These are phyloP conservation scores for Russula lepida DNA, from an alignment of 768 basidiomycete species.

Conservation along the genomic window DNA sequence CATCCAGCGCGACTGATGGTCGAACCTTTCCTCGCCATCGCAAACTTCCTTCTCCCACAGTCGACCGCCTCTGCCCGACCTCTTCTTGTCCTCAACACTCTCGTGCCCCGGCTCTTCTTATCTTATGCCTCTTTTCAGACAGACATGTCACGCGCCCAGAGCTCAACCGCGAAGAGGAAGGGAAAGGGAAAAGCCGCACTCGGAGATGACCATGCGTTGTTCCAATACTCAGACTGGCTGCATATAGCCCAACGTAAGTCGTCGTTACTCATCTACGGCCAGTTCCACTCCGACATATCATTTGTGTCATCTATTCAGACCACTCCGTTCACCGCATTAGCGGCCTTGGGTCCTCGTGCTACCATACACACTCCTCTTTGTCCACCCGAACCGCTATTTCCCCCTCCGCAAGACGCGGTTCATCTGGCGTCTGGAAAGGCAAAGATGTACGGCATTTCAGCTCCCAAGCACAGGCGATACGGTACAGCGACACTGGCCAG, in stretches of 20 bases:
- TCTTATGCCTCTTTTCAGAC: not conserved
- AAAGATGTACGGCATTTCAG: conserved; percentile 1
- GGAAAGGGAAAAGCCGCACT: conserved; percentile 15
- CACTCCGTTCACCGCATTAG: not conserved
- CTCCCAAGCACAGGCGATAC: not conserved
- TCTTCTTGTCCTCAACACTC: not conserved
- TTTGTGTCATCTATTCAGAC: not conserved
- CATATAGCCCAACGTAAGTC: conserved; percentile 14
- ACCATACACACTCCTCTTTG: not conserved
- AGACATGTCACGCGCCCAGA: conserved; percentile 3
- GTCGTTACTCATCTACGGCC: not conserved
- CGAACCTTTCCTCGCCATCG: conserved; percentile 15
- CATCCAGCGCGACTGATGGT: conserved; percentile 9
- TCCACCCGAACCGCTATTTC: not conserved
- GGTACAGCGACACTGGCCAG: conserved; percentile 3
- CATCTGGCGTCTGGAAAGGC: conserved; percentile 2
- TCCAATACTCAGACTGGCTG: conserved; percentile 17
- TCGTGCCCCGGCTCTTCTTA: conserved; percentile 1
- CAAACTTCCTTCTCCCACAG: conserved; percentile 16
- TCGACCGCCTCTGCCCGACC: conserved; percentile 10
- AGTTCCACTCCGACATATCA: not conserved
- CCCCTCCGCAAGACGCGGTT: not conserved
- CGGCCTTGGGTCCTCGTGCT: not conserved
- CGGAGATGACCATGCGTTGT: conserved; percentile 10
- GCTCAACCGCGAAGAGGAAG: conserved; percentile 9